Evolutionary conservation across 257 asterid species (phyloP).

Genomic region (Solanum ossicruentum): DNA sequence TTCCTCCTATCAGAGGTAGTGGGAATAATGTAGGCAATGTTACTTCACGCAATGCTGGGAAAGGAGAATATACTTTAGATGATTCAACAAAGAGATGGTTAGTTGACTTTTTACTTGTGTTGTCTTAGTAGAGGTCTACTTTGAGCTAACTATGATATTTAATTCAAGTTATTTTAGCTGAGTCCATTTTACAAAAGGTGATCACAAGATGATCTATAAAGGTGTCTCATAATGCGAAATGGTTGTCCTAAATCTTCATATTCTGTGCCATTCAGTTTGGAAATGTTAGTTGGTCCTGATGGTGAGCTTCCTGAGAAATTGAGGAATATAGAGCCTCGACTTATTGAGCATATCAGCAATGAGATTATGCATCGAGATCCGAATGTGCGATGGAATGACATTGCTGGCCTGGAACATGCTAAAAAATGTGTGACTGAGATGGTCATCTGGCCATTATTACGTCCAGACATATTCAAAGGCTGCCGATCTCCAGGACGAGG

Average conservation of each 20-base stretch:
- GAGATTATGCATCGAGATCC: constrained; percentile 99
- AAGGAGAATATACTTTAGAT: constrained; percentile 74
- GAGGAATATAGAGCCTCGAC: constrained; percentile 89
- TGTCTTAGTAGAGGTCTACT: neutral
- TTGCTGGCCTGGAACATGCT: constrained; percentile 99
- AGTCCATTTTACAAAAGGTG: neutral
- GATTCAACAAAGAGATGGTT: constrained; percentile 89
- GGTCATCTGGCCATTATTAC: constrained; percentile 97
- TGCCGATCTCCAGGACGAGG: constrained; percentile 99
- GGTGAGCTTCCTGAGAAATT: constrained; percentile 98
- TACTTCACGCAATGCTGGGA: constrained; percentile 57
- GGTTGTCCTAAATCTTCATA: neutral
- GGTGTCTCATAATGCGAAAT: neutral
- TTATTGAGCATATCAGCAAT: constrained; percentile 92
- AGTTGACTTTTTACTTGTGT: neutral
- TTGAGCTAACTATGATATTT: neutral
- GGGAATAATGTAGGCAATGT: constrained; percentile 53
- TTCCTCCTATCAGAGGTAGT: constrained; percentile 84
- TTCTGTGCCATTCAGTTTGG: constrained; percentile 45
- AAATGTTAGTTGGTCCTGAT: constrained; percentile 83
- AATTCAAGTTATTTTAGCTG: neutral
- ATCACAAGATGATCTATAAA: neutral
- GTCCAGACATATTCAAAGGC: constrained; percentile 95
- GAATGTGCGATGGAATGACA: constrained; percentile 97
- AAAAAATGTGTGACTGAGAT: constrained; percentile 97